Percentiles rank a stretch among this genome's conserved stretches.
phyloP scores from a whole-genome alignment of 306 rosid species.

The Astragalus glycyphyllos region DNA sequence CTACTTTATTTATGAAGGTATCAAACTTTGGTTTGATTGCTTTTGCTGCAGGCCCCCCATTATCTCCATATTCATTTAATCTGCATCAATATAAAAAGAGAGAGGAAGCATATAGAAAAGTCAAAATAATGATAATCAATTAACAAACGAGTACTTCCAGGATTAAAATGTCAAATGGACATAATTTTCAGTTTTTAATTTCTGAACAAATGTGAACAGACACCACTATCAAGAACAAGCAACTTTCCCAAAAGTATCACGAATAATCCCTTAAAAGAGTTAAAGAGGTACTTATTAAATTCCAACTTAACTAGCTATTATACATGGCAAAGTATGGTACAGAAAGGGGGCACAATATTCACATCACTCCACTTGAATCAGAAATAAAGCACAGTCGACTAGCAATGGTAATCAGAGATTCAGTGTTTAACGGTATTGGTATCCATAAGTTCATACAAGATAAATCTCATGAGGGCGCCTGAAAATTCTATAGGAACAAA shows the following conservation, averaged over 20 bases:
- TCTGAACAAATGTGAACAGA: background rate
- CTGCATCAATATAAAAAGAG: slow-evolving; percentile 36
- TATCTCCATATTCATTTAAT: slow-evolving; percentile 57
- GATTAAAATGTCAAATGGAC: slow-evolving; percentile 29
- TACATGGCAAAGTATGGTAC: background rate
- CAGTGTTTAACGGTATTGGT: background rate
- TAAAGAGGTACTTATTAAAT: background rate
- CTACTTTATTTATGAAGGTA: slow-evolving; percentile 46
- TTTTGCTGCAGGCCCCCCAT: slow-evolving; percentile 62
- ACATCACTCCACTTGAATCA: slow-evolving; percentile 15
- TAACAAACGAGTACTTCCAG: slow-evolving; percentile 8
- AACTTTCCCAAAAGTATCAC: background rate
- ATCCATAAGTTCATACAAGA: background rate
- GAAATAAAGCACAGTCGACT: slow-evolving; percentile 14
- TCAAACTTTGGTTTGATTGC: slow-evolving; percentile 59
- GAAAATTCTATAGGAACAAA: background rate
- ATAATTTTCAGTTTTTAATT: slow-evolving; percentile 21
- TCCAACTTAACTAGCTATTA: background rate
- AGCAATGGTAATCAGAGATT: slow-evolving; percentile 10
- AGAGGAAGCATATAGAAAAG: background rate
- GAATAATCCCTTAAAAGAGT: slow-evolving; percentile 8
- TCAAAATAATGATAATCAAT: background rate
- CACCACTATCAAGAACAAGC: background rate
- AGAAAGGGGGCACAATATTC: slow-evolving; percentile 1
- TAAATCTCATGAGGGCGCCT: slow-evolving; percentile 21